A percentile compares a stretch with the other conserved stretches of the same genome.
phyloP scores from a whole-genome alignment of 108 stramenopile genomes.

The Skeletonema grethae region DNA sequence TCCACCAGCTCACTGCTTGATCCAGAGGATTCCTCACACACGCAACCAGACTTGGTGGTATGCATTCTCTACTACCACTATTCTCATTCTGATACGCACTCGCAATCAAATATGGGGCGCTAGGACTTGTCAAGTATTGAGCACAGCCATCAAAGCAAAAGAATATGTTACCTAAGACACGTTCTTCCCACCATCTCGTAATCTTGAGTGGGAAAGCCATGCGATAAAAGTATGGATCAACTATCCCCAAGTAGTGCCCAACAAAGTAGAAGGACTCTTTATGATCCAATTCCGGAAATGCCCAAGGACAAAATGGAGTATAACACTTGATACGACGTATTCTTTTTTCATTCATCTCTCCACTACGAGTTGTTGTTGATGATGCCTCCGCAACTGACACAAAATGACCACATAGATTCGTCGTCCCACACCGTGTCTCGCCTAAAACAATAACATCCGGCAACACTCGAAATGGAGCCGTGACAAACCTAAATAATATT shows the following conservation, averaged over 20 bases:
- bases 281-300: conserved; percentile 59
- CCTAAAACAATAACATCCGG: conserved; percentile 70
- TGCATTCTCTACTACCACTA: conserved; percentile 4
- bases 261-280: conserved; percentile 76
- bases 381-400: conserved; percentile 21
- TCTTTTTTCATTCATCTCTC: background rate
- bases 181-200: conserved; percentile 54
- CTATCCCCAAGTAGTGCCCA: conserved; percentile 64
- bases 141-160: conserved; percentile 73
- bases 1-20: conserved; percentile 76
- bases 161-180: conserved; percentile 49
- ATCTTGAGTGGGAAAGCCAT: conserved; percentile 70
- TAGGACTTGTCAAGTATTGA: conserved; percentile 65
- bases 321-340: conserved; percentile 44
- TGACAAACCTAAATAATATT: conserved; percentile 55
- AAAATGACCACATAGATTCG: conserved; percentile 58
- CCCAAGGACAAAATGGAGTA: conserved; percentile 70
- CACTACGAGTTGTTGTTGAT: background rate
- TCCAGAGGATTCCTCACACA: conserved; percentile 60
- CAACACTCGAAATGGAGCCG: conserved; percentile 50
- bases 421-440: conserved; percentile 72
- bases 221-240: conserved; percentile 53
- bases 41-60: conserved; percentile 57
- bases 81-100: conserved; percentile 39
- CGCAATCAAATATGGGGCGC: conserved; percentile 62